A percentile compares a stretch with the other conserved stretches of the same genome.
phyloP scores from a whole-genome alignment of 805 yeast genomes.

The Jamesozyma lodderae region DNA sequence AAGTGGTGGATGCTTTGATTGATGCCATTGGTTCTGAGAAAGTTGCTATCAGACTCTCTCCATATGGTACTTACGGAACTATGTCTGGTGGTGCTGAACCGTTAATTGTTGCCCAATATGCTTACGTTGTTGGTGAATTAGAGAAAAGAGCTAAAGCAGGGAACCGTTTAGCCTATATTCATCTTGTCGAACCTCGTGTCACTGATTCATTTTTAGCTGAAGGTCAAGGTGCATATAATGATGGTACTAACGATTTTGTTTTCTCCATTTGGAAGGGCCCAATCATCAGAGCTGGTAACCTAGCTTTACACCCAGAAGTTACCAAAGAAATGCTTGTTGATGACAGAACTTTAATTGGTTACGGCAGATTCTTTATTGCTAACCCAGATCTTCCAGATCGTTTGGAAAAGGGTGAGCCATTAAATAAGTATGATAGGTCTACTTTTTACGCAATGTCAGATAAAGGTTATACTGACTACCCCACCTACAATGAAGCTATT shows the following conservation, averaged over 20 bases:
- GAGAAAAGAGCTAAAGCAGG: slow-evolving; percentile 32
- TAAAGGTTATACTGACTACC: slow-evolving; percentile 39
- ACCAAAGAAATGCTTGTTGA: not conserved
- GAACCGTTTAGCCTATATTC: slow-evolving; percentile 34
- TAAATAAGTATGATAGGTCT: slow-evolving; percentile 38
- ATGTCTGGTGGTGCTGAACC: slow-evolving; percentile 32
- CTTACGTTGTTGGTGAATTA: slow-evolving; percentile 35
- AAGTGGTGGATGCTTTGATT: slow-evolving; percentile 28
- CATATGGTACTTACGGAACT: slow-evolving; percentile 41
- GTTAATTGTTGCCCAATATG: slow-evolving; percentile 31
- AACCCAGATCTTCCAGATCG: slow-evolving; percentile 50
- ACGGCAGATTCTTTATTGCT: slow-evolving; percentile 42
- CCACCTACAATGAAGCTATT: slow-evolving; percentile 26
- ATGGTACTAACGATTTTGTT: slow-evolving; percentile 30
- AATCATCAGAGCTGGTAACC: slow-evolving; percentile 1
- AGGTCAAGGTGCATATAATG: slow-evolving; percentile 9
- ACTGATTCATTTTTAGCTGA: slow-evolving; percentile 12
- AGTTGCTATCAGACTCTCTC: slow-evolving; percentile 17
- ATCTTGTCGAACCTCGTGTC: slow-evolving; percentile 39
- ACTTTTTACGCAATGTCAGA: slow-evolving; percentile 37
- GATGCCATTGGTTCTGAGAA: slow-evolving; percentile 11
- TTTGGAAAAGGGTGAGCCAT: slow-evolving; percentile 33
- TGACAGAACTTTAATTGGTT: slow-evolving; percentile 34
- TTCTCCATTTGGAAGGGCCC: slow-evolving; percentile 32
- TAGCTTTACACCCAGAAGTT: not conserved